A percentile compares a stretch with the other conserved stretches of the same genome.
These are phyloP conservation scores for Pythium periplocum DNA, from an alignment of 352 stramenopile genomes.

Conservation along the genomic window DNA sequence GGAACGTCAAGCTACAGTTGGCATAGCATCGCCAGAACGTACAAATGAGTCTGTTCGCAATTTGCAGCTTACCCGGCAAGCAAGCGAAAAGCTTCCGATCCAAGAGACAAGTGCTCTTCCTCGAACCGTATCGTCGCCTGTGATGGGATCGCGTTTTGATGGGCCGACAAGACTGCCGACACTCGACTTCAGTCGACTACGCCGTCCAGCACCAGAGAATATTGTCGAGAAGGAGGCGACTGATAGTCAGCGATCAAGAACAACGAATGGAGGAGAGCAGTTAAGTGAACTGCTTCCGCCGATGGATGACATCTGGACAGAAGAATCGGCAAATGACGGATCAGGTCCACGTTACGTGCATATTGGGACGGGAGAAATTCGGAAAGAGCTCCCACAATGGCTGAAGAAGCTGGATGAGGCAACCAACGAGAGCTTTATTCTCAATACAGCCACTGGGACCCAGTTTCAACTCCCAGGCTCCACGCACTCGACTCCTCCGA, in stretches of 20 bases:
- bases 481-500: constrained; percentile 4
- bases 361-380: constrained; percentile 8
- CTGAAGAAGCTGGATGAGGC: constrained; percentile 7
- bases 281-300: constrained; percentile 4
- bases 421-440: constrained; percentile 11
- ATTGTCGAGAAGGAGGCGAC: background rate
- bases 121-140: background rate
- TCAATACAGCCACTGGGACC: constrained; percentile 15
- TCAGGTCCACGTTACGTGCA: constrained; percentile 8
- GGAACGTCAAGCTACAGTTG: background rate
- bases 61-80: background rate
- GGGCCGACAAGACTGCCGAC: background rate
- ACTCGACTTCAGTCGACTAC: background rate
- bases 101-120: background rate
- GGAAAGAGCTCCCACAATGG: constrained; percentile 10
- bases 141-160: background rate
- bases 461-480: constrained; percentile 13
- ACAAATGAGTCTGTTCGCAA: no score
- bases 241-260: background rate
- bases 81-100: background rate
- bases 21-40: no score
- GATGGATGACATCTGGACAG: constrained; percentile 18
- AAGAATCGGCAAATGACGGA: constrained; percentile 2
- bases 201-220: background rate
- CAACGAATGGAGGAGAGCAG: background rate